phyloP scores from a whole-genome alignment of 768 basidiomycete genomes.

The Rhodocollybia butyracea region DNA sequence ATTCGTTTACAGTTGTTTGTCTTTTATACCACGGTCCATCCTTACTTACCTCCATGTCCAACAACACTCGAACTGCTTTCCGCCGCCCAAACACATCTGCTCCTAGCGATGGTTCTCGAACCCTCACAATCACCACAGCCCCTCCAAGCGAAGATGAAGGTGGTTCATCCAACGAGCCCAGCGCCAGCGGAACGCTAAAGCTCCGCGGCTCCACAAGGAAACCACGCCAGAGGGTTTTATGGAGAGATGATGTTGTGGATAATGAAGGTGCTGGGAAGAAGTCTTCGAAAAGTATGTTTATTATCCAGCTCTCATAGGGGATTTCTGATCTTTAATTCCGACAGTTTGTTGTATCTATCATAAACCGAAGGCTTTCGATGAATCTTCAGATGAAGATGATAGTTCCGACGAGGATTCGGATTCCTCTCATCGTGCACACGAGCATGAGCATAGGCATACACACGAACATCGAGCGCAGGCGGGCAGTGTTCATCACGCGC shows the following conservation, averaged over 20 bases:
- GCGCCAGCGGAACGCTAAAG: conserved; percentile 59
- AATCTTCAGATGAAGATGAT: conserved; percentile 64
- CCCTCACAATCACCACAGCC: background rate
- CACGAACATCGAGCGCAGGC: conserved; percentile 10
- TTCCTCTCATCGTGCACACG: conserved; percentile 24
- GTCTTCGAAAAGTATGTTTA: conserved; percentile 83
- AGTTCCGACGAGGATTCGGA: conserved; percentile 59
- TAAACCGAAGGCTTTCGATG: conserved; percentile 74
- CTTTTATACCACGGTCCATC: no score
- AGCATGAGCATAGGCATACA: conserved; percentile 18
- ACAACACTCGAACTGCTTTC: no score
- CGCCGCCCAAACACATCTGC: conserved; percentile 8
- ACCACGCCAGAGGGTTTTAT: conserved; percentile 58
- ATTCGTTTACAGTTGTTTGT: no score
- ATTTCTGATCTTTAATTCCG: background rate
- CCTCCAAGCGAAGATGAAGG: conserved; percentile 6
- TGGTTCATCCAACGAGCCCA: background rate
- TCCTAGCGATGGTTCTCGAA: conserved; percentile 5
- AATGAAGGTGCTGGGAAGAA: conserved; percentile 90
- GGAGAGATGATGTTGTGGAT: conserved; percentile 85
- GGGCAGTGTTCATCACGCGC: conserved; percentile 6
- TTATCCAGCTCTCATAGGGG: background rate
- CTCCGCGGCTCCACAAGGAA: conserved; percentile 44
- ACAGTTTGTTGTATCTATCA: conserved; percentile 97
- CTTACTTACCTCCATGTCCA: no score